phyloP scores from a whole-genome alignment of 176 grass and related monocot species.

The Oryza punctata region DNA sequence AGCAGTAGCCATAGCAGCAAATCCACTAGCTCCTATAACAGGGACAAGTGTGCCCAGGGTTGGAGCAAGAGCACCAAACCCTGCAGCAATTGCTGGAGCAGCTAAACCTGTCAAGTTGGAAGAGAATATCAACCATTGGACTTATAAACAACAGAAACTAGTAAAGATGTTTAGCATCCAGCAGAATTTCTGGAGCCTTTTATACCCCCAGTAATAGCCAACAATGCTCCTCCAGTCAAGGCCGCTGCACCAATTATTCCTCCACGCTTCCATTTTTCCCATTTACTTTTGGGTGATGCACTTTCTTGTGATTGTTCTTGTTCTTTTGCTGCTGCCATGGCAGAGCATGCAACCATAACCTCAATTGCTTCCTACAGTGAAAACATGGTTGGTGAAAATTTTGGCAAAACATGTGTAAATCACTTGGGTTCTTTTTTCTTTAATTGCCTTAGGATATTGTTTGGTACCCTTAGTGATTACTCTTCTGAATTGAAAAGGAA shows the following conservation, averaged over 20 bases:
- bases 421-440: neutral
- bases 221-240: slow-evolving; percentile 85
- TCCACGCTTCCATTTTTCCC: slow-evolving; percentile 89
- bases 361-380: slow-evolving; percentile 79
- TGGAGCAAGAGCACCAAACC: slow-evolving; percentile 82
- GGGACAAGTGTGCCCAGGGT: slow-evolving; percentile 79
- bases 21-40: slow-evolving; percentile 91
- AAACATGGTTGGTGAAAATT: slow-evolving; percentile 14
- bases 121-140: slow-evolving; percentile 21
- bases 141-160: slow-evolving; percentile 4
- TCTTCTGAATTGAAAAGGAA: neutral
- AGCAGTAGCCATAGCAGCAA: slow-evolving; percentile 92
- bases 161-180: neutral
- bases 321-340: slow-evolving; percentile 92
- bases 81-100: slow-evolving; percentile 96
- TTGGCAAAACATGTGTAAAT: neutral
- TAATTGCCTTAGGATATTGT: neutral
- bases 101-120: slow-evolving; percentile 70
- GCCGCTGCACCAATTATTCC: slow-evolving; percentile 90
- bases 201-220: slow-evolving; percentile 90
- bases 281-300: slow-evolving; percentile 63
- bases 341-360: slow-evolving; percentile 91
- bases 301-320: slow-evolving; percentile 63
- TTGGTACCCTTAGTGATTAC: neutral
- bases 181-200: neutral